Conservation (phyloP, 257 asterid genomes). For the Plantago ovata region DNA sequence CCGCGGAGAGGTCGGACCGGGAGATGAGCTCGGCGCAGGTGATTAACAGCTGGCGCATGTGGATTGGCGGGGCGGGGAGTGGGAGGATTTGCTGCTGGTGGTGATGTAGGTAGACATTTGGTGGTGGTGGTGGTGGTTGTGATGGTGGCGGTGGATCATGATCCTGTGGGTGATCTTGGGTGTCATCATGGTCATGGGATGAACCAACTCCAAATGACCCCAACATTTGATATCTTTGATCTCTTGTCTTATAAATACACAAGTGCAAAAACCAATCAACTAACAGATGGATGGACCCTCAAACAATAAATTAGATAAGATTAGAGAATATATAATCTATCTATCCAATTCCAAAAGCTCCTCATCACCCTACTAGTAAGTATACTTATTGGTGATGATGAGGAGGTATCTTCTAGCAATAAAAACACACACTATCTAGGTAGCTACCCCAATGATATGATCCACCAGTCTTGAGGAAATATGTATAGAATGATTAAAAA, state of each 20-base stretch:
- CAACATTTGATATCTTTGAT: constrained; percentile 35
- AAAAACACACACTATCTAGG: too few relatives aligned
- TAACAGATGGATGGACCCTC: constrained; percentile 20
- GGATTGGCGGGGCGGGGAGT: constrained; percentile 48
- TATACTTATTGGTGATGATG: too few relatives aligned
- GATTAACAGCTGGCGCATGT: constrained; percentile 78
- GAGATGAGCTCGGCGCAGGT: constrained; percentile 80
- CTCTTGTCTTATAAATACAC: background rate
- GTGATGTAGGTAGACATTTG: constrained; percentile 24
- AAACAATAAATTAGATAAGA: too few relatives aligned
- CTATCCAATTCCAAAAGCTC: too few relatives aligned
- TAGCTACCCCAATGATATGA: too few relatives aligned
- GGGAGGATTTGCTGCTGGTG: background rate
- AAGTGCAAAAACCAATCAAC: constrained; percentile 18
- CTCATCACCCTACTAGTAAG: too few relatives aligned
- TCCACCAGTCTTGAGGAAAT: too few relatives aligned
- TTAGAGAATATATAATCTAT: too few relatives aligned
- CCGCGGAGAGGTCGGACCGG: constrained; percentile 68
- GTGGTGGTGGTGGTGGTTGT: constrained; percentile 4
- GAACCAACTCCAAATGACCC: constrained; percentile 87
- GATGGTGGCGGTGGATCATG: constrained; percentile 31
- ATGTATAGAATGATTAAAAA: too few relatives aligned
- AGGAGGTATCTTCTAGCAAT: too few relatives aligned
- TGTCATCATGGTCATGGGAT: constrained; percentile 34
- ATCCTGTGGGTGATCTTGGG: too few relatives aligned